Conservation (phyloP, 2,329 filamentous ascomycete species). For the Camptophora hylomeconis region DNA sequence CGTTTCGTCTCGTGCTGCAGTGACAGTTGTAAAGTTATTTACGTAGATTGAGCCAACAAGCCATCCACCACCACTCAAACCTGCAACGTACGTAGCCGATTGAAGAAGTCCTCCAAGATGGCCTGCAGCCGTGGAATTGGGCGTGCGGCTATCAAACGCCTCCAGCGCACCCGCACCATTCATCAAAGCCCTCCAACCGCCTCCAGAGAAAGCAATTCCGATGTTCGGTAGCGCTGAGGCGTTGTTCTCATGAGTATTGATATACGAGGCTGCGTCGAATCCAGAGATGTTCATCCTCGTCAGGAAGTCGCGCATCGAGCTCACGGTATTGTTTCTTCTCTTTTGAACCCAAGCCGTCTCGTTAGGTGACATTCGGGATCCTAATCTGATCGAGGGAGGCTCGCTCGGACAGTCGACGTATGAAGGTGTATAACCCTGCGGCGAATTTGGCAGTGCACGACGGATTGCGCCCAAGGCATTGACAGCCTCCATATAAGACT, state of each 20-base stretch:
- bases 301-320: constrained; percentile 64
- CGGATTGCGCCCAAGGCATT: constrained; percentile 5
- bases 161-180: constrained; percentile 69
- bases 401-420: constrained; percentile 54
- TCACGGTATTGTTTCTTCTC: constrained; percentile 59
- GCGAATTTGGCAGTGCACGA: constrained; percentile 40
- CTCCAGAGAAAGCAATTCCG: constrained; percentile 66
- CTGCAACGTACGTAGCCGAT: constrained; percentile 65
- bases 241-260: constrained; percentile 47
- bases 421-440: constrained; percentile 60
- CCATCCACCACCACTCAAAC: constrained; percentile 74
- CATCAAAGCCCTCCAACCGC: constrained; percentile 76
- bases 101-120: constrained; percentile 73
- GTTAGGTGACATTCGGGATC: constrained; percentile 47
- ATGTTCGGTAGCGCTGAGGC: constrained; percentile 51
- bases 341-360: constrained; percentile 63
- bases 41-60: constrained; percentile 66
- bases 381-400: constrained; percentile 56
- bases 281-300: constrained; percentile 57
- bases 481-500: too few species aligned
- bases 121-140: constrained; percentile 45
- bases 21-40: constrained; percentile 64
- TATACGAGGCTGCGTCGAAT: constrained; percentile 64
- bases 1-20: constrained; percentile 36
- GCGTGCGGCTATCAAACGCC: constrained; percentile 64